Evolutionary conservation across 495 filamentous ascomycete species (phyloP), one percentile per base, ranked within the genome.

Genomic region (Aspergillus funiculosus): DNA sequence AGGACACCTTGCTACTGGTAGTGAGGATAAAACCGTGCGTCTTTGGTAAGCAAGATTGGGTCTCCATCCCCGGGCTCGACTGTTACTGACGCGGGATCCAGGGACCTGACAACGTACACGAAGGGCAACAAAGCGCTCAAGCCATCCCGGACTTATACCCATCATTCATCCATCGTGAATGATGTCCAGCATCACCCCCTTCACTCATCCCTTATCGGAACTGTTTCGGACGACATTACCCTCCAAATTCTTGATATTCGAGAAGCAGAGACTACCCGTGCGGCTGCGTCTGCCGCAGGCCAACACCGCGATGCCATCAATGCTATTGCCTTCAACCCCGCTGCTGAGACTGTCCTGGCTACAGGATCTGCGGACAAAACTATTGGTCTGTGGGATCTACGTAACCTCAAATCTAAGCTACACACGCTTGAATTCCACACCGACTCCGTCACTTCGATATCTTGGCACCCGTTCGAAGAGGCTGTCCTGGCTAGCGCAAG

Each of bases 331-430:
- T 99, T 95, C 68, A 95, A 95, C 62, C 89, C 89, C 0, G 83
- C 81, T 2, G 81, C 81, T 3, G 90, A 99, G 54, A 86, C 81
- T 22, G 71, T 95, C 37, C 67, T 97, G 32, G 92, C 91, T 3
- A 97, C 92, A 1, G 92, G 86, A 3, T 96, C 91, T 28, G 89
- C 85, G 0, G 92, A 99, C 56, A 94, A 94, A 63, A 87, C 87
- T 0, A 89, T 99, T 53, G 91, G 85, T 10, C 72, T 97, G 24
- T 99, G 92, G 89, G 92, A 99, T 66, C 67, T 99, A 39, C 82
- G 92, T 34, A 91, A 92, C 55, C 74, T 94, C 34, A 86, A 86
- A 53, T 74, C 82, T 30, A 94, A 88, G 68, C 72, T 96, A 6
- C 89, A 97, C 64, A 79, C 82, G 0, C 74, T 94, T 8, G 82